Evolutionary conservation across 495 filamentous ascomycete species (phyloP), one percentile per base, ranked within the genome.

Genomic region (Penicillium argentinense): DNA sequence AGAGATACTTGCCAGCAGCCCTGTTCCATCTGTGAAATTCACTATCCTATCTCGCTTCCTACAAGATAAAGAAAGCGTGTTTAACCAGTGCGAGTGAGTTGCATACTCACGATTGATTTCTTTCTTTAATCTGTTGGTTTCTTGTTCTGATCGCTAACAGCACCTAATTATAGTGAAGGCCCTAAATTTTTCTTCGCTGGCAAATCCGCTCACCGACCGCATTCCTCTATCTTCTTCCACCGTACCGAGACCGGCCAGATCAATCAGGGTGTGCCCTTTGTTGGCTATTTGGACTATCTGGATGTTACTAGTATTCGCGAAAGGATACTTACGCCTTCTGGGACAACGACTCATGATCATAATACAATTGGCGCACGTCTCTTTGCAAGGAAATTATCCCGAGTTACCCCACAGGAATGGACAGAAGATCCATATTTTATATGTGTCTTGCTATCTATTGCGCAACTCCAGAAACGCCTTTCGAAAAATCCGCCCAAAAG

Each of bases 391-490:
- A 47, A 42, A 24, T 25, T 47, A 14, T 23, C 24, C 25, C 55
- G 14, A 6, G 17, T 48, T 7, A 59, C 45, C 21, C 56, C 56
- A 36, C 11, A 18, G 9, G 39, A 55, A 36, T 55, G 56, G 56
- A 50, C 22, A 9, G 44, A 56, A 25, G 56, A 59, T 29, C 56
- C 56, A 1, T 56, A 59, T 26, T 49, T 59, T 22, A 17, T 56
- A 13, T 59, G 47, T 29, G 3, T 46, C 9, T 41, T 59, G 29
- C 26, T 59, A 36, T 24, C 56, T 25, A 19, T 59, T 33, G 43
- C 52, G 6, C 56, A 59, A 36, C 41, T 49, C 21, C 56, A 59
- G 25, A 48, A 55, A 41, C 42, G 39, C n/a, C 9, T 9, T 12
- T 3, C 40, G n/a, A 28, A 34, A n/a, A n/a, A n/a, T n/a, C n/a